Evolutionary conservation across 2,329 filamentous ascomycete species (phyloP), one percentile per base, ranked within the genome.

Genomic region (Aspergillus phoenicis): DNA sequence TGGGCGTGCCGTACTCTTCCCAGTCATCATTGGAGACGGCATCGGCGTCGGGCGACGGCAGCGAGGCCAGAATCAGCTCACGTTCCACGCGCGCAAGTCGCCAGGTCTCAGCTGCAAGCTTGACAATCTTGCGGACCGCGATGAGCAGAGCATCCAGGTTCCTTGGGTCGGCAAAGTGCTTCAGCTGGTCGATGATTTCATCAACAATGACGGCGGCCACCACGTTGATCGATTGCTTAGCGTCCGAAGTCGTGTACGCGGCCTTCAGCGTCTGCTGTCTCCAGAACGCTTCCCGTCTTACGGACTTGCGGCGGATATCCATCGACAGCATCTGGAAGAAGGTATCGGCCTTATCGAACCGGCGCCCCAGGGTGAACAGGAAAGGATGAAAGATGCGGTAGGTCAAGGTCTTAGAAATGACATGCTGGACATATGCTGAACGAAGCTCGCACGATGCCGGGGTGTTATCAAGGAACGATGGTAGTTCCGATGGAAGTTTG

Each of bases 41-140:
- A 41, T 75, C 71, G 1, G 76, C 70, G 26, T 77, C 72, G 0
- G 75, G 73, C 0, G 73, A 73, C 3, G 82, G 82, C 74, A 85
- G 82, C 1, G 74, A 77, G 3, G 84, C 84, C 10, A 79, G 75
- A 52, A 86, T 83, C 64, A 84, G 78, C 66, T 85, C 83, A 17
- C 83, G 78, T 68, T 86, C 84, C 33, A 86, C 80, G 8, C 84
- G 80, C 5, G 83, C 84, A 67, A 84, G 83, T 20, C 84, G 77
- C 84, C 84, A 86, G 7, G 83, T 85, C 70, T 86, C 83, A 1
- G 84, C 83, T 2, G 84, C 84, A 20, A 84, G 76, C 67, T 86
- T 86, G 52, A 86, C 83, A 48, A 86, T 84, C 59, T 81, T 78
- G 41, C 83, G 79, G 5, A 86, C 81, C 3, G 79, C 80, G 13